These are phyloP conservation scores for Hypericum androsaemum DNA, from an alignment of 345 rosid species.

Conservation along the genomic window DNA sequence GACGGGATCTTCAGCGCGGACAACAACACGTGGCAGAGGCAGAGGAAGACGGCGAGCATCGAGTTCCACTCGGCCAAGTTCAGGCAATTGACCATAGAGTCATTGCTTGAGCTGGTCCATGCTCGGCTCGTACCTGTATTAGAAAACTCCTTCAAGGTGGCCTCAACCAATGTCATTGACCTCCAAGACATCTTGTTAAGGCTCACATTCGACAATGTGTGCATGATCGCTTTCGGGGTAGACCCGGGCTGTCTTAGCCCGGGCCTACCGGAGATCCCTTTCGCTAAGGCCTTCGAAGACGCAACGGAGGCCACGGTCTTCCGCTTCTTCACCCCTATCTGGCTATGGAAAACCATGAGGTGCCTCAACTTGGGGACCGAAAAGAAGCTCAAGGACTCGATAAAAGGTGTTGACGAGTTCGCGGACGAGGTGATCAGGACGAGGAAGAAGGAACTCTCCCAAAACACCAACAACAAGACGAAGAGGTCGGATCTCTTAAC, in stretches of 20 bases:
- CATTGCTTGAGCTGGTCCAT: slow-evolving; percentile 64
- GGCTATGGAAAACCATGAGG: slow-evolving; percentile 75
- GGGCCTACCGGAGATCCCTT: slow-evolving; percentile 58
- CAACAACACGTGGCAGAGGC: slow-evolving; percentile 75
- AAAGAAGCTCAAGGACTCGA: slow-evolving; percentile 58
- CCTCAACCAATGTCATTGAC: slow-evolving; percentile 35
- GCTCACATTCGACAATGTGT: slow-evolving; percentile 81
- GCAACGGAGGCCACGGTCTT: slow-evolving; percentile 66
- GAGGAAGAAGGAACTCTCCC: slow-evolving; percentile 59
- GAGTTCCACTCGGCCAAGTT: slow-evolving; percentile 89
- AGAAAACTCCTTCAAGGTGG: slow-evolving; percentile 28
- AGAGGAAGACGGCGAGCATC: slow-evolving; percentile 78
- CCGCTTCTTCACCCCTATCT: slow-evolving; percentile 71
- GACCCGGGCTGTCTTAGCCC: slow-evolving; percentile 77
- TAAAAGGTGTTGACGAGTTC: slow-evolving; percentile 63
- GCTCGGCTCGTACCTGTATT: slow-evolving; percentile 67
- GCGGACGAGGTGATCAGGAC: slow-evolving; percentile 68
- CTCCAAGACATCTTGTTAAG: slow-evolving; percentile 72
- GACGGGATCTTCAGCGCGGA: slow-evolving; percentile 85
- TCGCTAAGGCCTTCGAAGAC: slow-evolving; percentile 82
- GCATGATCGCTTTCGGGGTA: slow-evolving; percentile 90
- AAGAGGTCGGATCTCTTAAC: slow-evolving; percentile 69
- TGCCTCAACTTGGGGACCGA: slow-evolving; percentile 58
- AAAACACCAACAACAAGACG: slow-evolving; percentile 5
- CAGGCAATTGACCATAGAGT: slow-evolving; percentile 57